These are phyloP conservation scores for Cerrena zonata DNA, from an alignment of 1,284 basidiomycete species.

Conservation along the genomic window DNA sequence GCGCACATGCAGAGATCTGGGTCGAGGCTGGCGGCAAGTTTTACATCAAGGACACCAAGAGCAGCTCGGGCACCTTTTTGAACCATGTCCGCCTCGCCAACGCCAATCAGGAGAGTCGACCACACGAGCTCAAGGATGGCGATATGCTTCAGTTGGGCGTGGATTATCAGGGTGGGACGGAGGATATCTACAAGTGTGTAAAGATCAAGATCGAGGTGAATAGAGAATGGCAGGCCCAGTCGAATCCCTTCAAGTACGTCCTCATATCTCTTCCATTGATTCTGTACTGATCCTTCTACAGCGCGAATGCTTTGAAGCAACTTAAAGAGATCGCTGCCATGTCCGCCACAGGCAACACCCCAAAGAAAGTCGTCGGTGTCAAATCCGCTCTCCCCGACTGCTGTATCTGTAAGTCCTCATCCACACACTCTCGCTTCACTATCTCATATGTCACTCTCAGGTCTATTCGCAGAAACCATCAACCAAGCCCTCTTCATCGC, in stretches of 20 bases:
- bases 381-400: constrained; percentile 77
- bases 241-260: constrained; percentile 92
- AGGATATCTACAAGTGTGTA: constrained; percentile 96
- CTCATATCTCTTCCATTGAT: constrained; percentile 3
- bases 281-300: constrained; percentile 23
- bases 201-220: constrained; percentile 93
- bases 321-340: constrained; percentile 65
- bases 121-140: constrained; percentile 84
- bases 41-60: constrained; percentile 88
- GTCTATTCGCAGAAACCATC: constrained; percentile 88
- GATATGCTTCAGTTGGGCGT: constrained; percentile 95
- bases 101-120: constrained; percentile 76
- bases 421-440: neutral
- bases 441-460: constrained; percentile 31
- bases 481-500: constrained; percentile 96
- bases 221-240: constrained; percentile 82
- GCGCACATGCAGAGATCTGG: constrained; percentile 95
- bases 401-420: constrained; percentile 73
- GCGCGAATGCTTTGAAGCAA: constrained; percentile 77
- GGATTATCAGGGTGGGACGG: constrained; percentile 95
- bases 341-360: constrained; percentile 18
- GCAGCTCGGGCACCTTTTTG: constrained; percentile 88
- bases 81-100: constrained; percentile 88
- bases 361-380: constrained; percentile 31
- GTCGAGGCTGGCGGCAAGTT: constrained; percentile 63